These are phyloP conservation scores for Aspergillus proliferans DNA, from an alignment of 2,329 filamentous ascomycete species.

Conservation along the genomic window DNA sequence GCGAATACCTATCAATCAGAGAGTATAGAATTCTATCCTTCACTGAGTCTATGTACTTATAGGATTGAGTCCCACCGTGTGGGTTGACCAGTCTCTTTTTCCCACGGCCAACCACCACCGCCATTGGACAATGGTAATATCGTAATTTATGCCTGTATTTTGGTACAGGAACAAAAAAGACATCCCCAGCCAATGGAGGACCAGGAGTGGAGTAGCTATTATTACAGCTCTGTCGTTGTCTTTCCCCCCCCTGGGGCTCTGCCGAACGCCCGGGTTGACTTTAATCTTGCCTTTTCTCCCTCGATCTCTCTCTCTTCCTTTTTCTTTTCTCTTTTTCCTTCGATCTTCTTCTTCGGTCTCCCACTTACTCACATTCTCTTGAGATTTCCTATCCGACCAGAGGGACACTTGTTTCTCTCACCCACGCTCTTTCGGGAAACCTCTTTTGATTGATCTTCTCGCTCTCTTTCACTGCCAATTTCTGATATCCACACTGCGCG, in stretches of 20 bases:
- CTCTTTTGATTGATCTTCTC: constrained; percentile 19
- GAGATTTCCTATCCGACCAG: constrained; percentile 37
- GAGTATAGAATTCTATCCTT: no score
- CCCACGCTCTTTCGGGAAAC: constrained; percentile 36
- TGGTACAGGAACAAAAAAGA: no score
- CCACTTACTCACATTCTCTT: constrained; percentile 10
- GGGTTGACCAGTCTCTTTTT: no score
- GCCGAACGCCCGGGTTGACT: not conserved
- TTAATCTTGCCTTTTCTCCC: constrained; percentile 18
- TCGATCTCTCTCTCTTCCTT: constrained; percentile 19
- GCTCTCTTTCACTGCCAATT: constrained; percentile 8
- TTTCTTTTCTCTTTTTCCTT: constrained; percentile 9
- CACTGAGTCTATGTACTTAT: no score
- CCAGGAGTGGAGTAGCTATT: not conserved
- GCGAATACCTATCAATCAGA: not conserved
- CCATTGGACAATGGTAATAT: no score
- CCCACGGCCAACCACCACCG: no score
- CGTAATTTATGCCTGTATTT: no score
- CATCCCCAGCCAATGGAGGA: not conserved
- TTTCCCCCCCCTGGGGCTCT: no score
- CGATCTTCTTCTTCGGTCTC: constrained; percentile 14
- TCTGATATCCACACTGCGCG: constrained; percentile 23
- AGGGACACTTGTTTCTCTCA: constrained; percentile 33
- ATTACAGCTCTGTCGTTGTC: no score
- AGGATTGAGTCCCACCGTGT: no score